phyloP scores from a whole-genome alignment of 495 filamentous ascomycete genomes.

The Penicillium angulare region DNA sequence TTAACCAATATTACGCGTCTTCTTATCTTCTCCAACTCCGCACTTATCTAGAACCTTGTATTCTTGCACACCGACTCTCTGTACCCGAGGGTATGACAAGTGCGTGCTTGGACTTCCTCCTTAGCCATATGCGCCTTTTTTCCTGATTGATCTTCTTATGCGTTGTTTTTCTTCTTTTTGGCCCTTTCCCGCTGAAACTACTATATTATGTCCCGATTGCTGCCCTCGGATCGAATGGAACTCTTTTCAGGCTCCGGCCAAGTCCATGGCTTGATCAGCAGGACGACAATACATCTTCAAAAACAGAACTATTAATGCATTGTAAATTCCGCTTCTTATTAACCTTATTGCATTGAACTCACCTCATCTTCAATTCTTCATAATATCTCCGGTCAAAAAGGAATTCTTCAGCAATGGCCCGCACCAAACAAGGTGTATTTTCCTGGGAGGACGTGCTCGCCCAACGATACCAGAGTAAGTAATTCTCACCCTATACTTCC shows the following conservation, averaged over 20 bases:
- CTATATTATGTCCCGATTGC: background rate
- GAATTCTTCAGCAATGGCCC: conserved; percentile 30
- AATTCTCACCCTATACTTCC: background rate
- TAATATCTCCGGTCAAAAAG: too few relatives aligned
- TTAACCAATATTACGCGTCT: too few relatives aligned
- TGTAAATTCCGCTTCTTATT: background rate
- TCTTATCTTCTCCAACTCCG: background rate
- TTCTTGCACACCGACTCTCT: conserved; percentile 12
- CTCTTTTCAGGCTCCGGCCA: conserved; percentile 7
- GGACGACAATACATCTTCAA: conserved; percentile 4
- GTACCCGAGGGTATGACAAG: conserved; percentile 5
- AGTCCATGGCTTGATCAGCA: conserved; percentile 17
- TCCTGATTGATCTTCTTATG: too few relatives aligned
- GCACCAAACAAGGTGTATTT: conserved; percentile 43
- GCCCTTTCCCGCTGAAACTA: too few relatives aligned
- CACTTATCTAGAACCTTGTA: conserved; percentile 1
- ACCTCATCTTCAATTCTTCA: too few relatives aligned
- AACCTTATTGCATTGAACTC: background rate
- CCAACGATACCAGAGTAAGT: conserved; percentile 47
- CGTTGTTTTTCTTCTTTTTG: too few relatives aligned
- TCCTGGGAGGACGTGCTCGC: conserved; percentile 50
- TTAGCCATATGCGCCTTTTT: conserved; percentile 1
- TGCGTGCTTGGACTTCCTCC: background rate
- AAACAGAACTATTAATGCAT: background rate
- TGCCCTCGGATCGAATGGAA: conserved; percentile 19